Base-by-base conservation (phyloP, 2,329 filamentous ascomycete genomes). In the Diplodia mutila region DNA sequence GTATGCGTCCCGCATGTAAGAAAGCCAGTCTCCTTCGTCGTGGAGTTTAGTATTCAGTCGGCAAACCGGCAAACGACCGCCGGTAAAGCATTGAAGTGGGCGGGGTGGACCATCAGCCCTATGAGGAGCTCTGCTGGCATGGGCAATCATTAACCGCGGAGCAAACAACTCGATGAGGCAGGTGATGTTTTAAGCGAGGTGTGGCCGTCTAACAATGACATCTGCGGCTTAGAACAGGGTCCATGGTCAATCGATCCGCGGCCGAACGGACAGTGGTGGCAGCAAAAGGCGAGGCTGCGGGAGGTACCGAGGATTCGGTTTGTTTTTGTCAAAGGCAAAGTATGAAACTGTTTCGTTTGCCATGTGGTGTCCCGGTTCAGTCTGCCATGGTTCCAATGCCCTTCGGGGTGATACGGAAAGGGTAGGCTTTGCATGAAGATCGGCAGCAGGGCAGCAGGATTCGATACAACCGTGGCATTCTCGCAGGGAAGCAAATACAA, bases 111-210 rank as follows among this genome's bases (percentile, higher is more conserved):
- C 42, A n/a, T 21, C 42, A 54, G 52, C 27, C 52, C 52, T 54
- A 29, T 21, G n/a, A n/a, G 21, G 29, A 49, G 57, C 39, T 18
- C n/a, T 34, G n/a, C 18, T 25, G 55, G 8, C 25, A 25, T 14
- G 42, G 18, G 18, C 7, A 5, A 21, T 61, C 57, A 21, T 32
- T 21, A 12, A 49, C 1, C 42, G 8, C 57, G 27, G 57, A n/a
- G 11, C 12, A 18, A 21, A 27, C 59, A 5, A 21, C 32, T 48
- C 27, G 46, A 63, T 51, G 11, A 51, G 59, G 59, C 59, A 63
- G 59, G 59, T 63, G 49, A n/a, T 9, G n/a, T 51, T 5, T 49
- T 63, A 63, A 63, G 46, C 59, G 59, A 63, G 5, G 59, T 63
- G 59, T 25, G 42, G 21, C 23, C 4, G 27, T 4, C 12, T 8